Evolutionary conservation across 352 stramenopile genomes (phyloP).

Genomic region (Phytophthora sansomeana): DNA sequence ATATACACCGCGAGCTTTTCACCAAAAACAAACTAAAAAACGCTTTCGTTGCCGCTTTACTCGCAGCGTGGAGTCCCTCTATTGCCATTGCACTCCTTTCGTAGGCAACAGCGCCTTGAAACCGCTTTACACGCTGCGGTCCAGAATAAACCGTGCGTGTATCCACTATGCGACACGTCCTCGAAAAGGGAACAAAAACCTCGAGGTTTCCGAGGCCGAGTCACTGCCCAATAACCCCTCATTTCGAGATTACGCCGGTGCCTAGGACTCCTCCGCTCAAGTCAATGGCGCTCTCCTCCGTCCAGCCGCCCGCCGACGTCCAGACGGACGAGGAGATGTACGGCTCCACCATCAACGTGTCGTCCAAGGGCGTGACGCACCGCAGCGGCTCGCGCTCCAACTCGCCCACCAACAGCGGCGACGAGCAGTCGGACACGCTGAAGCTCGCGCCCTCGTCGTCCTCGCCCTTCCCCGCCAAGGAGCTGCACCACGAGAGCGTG

Average conservation of each 20-base stretch:
- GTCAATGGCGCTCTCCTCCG: conserved; percentile 15
- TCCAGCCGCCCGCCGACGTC: conserved; percentile 18
- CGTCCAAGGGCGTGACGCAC: conserved; percentile 36
- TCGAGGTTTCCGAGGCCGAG: neutral
- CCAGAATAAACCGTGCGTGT: neutral
- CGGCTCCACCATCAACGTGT: conserved; percentile 32
- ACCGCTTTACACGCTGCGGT: neutral
- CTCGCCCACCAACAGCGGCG: conserved; percentile 45
- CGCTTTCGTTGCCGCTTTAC: too few species aligned
- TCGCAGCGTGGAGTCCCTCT: too few species aligned
- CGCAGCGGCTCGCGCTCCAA: conserved; percentile 45
- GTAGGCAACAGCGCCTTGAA: neutral
- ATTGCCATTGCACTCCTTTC: too few species aligned
- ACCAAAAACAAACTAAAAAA: too few species aligned
- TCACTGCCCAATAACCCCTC: neutral
- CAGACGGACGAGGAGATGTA: conserved; percentile 28
- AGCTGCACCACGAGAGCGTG: conserved; percentile 47
- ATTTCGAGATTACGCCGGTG: conserved; percentile 39
- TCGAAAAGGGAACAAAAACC: conserved; percentile 11
- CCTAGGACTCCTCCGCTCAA: neutral
- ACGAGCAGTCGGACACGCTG: conserved; percentile 42
- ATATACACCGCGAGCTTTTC: too few species aligned
- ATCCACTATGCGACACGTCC: conserved; percentile 28
- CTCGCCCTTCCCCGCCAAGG: conserved; percentile 23
- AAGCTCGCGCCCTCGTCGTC: conserved; percentile 37